Evolutionary conservation across 2,329 filamentous ascomycete genomes (phyloP).

Genomic region (Aspergillus hortae): DNA sequence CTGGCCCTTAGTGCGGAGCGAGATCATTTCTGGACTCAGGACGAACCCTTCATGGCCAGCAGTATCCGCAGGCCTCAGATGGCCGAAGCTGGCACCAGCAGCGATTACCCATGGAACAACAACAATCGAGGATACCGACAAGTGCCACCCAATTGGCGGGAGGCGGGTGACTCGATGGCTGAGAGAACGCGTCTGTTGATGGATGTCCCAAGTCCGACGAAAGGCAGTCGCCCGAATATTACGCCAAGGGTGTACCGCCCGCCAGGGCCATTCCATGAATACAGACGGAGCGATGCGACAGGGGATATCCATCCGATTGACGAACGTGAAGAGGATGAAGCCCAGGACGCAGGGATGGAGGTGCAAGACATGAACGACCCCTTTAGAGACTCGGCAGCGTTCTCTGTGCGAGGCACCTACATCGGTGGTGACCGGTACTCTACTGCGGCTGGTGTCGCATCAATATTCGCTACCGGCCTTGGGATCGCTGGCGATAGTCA

Average conservation of each 20-base stretch:
- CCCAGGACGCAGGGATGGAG: constrained; percentile 11
- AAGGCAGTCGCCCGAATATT: constrained; percentile 37
- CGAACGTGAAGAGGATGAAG: constrained; percentile 59
- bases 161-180: constrained; percentile 28
- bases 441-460: background rate
- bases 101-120: constrained; percentile 28
- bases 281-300: constrained; percentile 47
- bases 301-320: constrained; percentile 62
- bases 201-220: constrained; percentile 38
- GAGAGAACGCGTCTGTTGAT: constrained; percentile 43
- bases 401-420: constrained; percentile 24
- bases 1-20: constrained; percentile 51
- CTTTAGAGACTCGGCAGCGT: constrained; percentile 23
- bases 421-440: constrained; percentile 17
- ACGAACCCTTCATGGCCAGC: constrained; percentile 38
- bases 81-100: constrained; percentile 16
- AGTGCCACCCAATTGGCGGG: constrained; percentile 22
- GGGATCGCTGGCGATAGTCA: constrained; percentile 25
- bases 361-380: constrained; percentile 15
- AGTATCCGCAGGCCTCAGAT: constrained; percentile 31
- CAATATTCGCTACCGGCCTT: constrained; percentile 1
- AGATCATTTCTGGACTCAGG: constrained; percentile 38
- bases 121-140: constrained; percentile 14
- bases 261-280: constrained; percentile 47
- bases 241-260: constrained; percentile 36